These are phyloP conservation scores for Fusarium pseudocircinatum DNA, from an alignment of 2,329 filamentous ascomycete species.

Conservation along the genomic window DNA sequence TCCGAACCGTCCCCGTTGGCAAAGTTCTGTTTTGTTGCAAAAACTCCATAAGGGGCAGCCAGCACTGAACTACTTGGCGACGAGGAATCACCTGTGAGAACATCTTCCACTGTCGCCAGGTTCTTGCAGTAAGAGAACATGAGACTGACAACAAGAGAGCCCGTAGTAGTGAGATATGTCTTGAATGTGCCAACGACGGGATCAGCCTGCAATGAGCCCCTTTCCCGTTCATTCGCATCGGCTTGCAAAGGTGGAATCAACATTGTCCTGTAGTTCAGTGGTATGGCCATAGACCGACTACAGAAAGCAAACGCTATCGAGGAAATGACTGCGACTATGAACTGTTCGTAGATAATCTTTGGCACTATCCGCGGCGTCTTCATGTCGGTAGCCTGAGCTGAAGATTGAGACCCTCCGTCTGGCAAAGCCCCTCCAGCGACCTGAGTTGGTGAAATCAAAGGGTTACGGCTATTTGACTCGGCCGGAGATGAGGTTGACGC, in stretches of 20 bases:
- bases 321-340: conserved; percentile 62
- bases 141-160: conserved; percentile 61
- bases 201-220: conserved; percentile 24
- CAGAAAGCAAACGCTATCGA: conserved; percentile 63
- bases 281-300: conserved; percentile 57
- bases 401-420: conserved; percentile 43
- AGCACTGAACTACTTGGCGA: conserved; percentile 58
- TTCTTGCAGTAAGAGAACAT: conserved; percentile 59
- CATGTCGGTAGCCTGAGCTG: conserved; percentile 44
- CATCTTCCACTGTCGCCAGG: conserved; percentile 58
- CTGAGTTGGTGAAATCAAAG: conserved; percentile 34
- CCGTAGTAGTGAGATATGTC: conserved; percentile 65
- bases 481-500: conserved; percentile 53
- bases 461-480: conserved; percentile 49
- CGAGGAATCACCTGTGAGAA: conserved; percentile 51
- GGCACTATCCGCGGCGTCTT: conserved; percentile 41
- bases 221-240: conserved; percentile 27
- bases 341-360: conserved; percentile 62
- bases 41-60: conserved; percentile 63
- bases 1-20: conserved; percentile 44
- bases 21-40: conserved; percentile 44
- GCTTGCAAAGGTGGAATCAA: conserved; percentile 52
- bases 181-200: conserved; percentile 61
- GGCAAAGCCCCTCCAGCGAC: conserved; percentile 13
- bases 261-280: conserved; percentile 63